Percentiles rank a stretch among this genome's conserved stretches.
Conservation (phyloP, 371 early-diverging fungal genomes). For the Gilbertella persicaria region DNA sequence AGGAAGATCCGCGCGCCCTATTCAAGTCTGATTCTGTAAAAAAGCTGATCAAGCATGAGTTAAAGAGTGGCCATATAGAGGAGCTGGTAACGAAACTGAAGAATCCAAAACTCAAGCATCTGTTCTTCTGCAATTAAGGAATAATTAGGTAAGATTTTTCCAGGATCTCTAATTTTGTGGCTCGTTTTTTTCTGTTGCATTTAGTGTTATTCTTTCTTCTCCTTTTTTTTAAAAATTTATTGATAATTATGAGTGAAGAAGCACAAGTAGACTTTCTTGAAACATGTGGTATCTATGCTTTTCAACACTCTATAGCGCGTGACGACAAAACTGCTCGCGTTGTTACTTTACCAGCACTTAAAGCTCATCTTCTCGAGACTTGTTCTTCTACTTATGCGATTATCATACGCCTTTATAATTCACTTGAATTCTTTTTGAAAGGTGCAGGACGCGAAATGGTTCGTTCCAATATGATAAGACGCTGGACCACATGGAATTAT, state of each 20-base stretch:
- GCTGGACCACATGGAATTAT: slow-evolving; percentile 12
- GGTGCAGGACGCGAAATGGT: slow-evolving; percentile 8
- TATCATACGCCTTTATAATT: not conserved
- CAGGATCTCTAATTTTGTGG: not conserved
- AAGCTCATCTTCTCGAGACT: not conserved
- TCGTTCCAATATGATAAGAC: not conserved
- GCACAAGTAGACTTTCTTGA: slow-evolving; percentile 4
- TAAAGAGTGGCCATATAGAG: too few relatives aligned
- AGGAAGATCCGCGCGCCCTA: too few relatives aligned
- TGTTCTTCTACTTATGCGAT: not conserved
- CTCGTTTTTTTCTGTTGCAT: not conserved
- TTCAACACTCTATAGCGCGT: slow-evolving; percentile 2
- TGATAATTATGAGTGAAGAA: not conserved
- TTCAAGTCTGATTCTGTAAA: too few relatives aligned
- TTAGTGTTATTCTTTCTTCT: too few relatives aligned
- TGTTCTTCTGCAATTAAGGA: too few relatives aligned
- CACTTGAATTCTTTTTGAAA: slow-evolving; percentile 7
- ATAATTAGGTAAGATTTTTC: too few relatives aligned
- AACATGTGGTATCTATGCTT: slow-evolving; percentile 6
- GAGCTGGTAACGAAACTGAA: too few relatives aligned
- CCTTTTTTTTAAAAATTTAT: not conserved
- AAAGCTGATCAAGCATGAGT: too few relatives aligned
- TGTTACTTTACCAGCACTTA: not conserved
- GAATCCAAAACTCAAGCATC: too few relatives aligned
- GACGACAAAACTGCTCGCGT: slow-evolving; percentile 1